Evolutionary conservation across 768 basidiomycete species (phyloP).

Genomic region (Lactifluus rugatus): DNA sequence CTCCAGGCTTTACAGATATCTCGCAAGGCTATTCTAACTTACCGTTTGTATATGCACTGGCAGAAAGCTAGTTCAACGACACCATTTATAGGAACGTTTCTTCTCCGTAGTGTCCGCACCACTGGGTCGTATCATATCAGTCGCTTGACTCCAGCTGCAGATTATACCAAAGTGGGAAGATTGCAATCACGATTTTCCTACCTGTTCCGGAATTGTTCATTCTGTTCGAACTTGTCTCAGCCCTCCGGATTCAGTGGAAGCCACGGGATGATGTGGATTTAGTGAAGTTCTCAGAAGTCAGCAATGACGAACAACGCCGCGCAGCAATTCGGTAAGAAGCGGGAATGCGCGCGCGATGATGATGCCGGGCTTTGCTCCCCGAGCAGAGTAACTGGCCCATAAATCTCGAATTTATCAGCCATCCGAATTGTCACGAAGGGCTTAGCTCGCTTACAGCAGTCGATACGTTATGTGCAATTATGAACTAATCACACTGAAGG

Average conservation of each 20-base stretch:
- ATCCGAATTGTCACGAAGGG: background rate
- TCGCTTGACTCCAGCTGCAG: too few species aligned
- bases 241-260: background rate
- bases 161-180: too few species aligned
- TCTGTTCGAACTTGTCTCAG: background rate
- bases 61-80: too few species aligned
- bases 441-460: background rate
- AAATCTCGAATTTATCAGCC: background rate
- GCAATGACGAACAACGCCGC: background rate
- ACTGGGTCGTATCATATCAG: too few species aligned
- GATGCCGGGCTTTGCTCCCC: too few species aligned
- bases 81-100: too few species aligned
- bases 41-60: too few species aligned
- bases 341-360: too few species aligned
- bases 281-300: background rate
- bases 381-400: background rate
- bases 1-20: too few species aligned
- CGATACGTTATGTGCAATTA: background rate
- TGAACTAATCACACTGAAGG: background rate
- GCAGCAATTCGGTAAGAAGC: background rate
- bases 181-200: background rate
- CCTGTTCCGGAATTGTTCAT: background rate
- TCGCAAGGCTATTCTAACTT: too few species aligned
- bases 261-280: too few species aligned
- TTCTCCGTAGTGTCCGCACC: too few species aligned